Evolutionary conservation across 2,329 filamentous ascomycete genomes (phyloP).

Genomic region (Neonectria coccinea): DNA sequence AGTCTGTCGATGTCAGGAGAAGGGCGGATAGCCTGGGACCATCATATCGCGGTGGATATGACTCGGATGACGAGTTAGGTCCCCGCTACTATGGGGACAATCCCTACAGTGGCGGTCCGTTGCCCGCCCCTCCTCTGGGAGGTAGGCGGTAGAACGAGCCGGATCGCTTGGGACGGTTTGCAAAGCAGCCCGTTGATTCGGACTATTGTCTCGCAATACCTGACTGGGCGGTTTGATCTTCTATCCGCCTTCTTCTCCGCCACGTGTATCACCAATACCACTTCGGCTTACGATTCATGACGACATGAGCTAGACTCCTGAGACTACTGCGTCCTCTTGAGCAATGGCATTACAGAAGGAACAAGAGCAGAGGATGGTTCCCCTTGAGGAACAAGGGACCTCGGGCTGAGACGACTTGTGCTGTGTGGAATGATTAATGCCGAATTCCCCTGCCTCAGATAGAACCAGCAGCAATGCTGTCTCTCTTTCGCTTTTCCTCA

Average conservation of each 20-base stretch:
- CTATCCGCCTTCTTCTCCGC: slow-evolving; percentile 11
- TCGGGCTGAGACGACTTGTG: slow-evolving; percentile 37
- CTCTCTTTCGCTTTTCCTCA: slow-evolving; percentile 31
- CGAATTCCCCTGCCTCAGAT: slow-evolving; percentile 43
- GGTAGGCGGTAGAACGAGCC: slow-evolving; percentile 21
- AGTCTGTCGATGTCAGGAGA: slow-evolving; percentile 50
- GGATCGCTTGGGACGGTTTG: background rate
- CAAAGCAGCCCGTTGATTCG: background rate
- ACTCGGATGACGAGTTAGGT: slow-evolving; percentile 53
- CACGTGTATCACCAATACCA: slow-evolving; percentile 18
- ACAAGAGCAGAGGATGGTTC: slow-evolving; percentile 17
- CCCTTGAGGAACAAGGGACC: slow-evolving; percentile 23
- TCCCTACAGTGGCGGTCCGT: slow-evolving; percentile 55
- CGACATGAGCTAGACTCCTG: slow-evolving; percentile 37
- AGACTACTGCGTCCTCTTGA: slow-evolving; percentile 30
- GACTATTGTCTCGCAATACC: slow-evolving; percentile 4
- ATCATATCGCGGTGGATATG: slow-evolving; percentile 56
- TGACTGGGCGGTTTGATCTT: slow-evolving; percentile 2
- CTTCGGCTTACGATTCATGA: slow-evolving; percentile 42
- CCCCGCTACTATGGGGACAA: slow-evolving; percentile 62
- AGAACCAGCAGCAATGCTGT: slow-evolving; percentile 43
- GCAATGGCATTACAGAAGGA: slow-evolving; percentile 23
- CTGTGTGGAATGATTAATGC: slow-evolving; percentile 42
- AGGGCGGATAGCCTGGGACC: slow-evolving; percentile 60
- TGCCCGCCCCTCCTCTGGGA: slow-evolving; percentile 53